phyloP scores from a whole-genome alignment of 768 basidiomycete species.

The Hortiboletus flavorubellus region DNA sequence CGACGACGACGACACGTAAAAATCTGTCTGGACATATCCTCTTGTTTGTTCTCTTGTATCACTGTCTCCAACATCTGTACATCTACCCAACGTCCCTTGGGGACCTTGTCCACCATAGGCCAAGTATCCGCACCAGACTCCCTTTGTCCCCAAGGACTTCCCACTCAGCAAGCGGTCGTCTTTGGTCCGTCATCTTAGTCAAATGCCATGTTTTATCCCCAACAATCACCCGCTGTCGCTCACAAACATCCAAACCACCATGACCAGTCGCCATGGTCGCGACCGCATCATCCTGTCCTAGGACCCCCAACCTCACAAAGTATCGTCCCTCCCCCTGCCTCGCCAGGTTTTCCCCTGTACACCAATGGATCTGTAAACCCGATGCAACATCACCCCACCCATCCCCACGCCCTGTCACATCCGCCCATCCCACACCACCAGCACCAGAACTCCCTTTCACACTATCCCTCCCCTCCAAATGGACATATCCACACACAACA shows the following conservation, averaged over 20 bases:
- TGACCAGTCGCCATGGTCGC: constrained; percentile 72
- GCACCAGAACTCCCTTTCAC: constrained; percentile 76
- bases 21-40: constrained; percentile 15
- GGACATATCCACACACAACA: constrained; percentile 59
- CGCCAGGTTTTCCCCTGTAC: constrained; percentile 75
- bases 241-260: constrained; percentile 75
- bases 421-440: constrained; percentile 64
- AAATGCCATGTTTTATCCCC: constrained; percentile 79
- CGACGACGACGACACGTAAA: constrained; percentile 15
- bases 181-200: constrained; percentile 12
- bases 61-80: constrained; percentile 10
- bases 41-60: constrained; percentile 14
- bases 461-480: constrained; percentile 78
- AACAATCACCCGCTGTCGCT: constrained; percentile 76
- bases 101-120: not conserved
- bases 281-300: constrained; percentile 57
- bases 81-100: constrained; percentile 1
- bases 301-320: constrained; percentile 39
- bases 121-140: constrained; percentile 5
- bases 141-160: constrained; percentile 9
- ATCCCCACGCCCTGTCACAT: constrained; percentile 46
- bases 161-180: constrained; percentile 1
- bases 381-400: constrained; percentile 60
- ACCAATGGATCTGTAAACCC: constrained; percentile 61
- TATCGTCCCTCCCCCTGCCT: constrained; percentile 63